A percentile compares a stretch with the other conserved stretches of the same genome.
These are phyloP conservation scores for Scleroderma bovista DNA, from an alignment of 768 basidiomycete species.

Conservation along the genomic window DNA sequence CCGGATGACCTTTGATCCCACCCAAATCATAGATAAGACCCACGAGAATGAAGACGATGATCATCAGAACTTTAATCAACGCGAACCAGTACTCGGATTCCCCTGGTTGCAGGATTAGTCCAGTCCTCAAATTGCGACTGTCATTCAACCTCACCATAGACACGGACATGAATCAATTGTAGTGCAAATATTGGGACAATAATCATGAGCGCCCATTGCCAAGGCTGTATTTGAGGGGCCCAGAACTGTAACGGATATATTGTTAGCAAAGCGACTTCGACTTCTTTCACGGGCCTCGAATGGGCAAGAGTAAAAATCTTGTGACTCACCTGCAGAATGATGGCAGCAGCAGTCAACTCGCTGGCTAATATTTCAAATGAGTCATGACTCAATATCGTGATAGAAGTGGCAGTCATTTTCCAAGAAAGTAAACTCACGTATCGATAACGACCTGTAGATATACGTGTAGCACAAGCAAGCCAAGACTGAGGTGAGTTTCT, in stretches of 20 bases:
- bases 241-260: conserved; percentile 27
- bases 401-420: background rate
- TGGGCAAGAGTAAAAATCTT: background rate
- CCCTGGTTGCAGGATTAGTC: conserved; percentile 26
- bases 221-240: conserved; percentile 43
- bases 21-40: conserved; percentile 62
- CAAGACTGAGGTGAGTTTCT: conserved; percentile 4
- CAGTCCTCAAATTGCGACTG: background rate
- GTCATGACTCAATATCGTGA: conserved; percentile 2
- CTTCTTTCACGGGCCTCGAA: background rate
- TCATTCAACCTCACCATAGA: conserved; percentile 38
- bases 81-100: conserved; percentile 64
- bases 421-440: conserved; percentile 26
- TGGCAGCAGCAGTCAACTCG: conserved; percentile 52
- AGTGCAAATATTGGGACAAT: conserved; percentile 47
- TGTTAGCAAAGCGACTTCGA: background rate
- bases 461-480: background rate
- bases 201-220: conserved; percentile 54
- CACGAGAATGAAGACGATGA: conserved; percentile 55
- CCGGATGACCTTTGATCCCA: conserved; percentile 51
- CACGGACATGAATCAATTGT: conserved; percentile 51
- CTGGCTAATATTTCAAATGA: conserved; percentile 36
- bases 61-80: conserved; percentile 57
- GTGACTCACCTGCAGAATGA: conserved; percentile 40
- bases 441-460: conserved; percentile 31